Percentiles rank a stretch among this genome's conserved stretches.
Evolutionary conservation across 1,284 basidiomycete genomes (phyloP).

Genomic region (Cutaneotrichosporon sp.): DNA sequence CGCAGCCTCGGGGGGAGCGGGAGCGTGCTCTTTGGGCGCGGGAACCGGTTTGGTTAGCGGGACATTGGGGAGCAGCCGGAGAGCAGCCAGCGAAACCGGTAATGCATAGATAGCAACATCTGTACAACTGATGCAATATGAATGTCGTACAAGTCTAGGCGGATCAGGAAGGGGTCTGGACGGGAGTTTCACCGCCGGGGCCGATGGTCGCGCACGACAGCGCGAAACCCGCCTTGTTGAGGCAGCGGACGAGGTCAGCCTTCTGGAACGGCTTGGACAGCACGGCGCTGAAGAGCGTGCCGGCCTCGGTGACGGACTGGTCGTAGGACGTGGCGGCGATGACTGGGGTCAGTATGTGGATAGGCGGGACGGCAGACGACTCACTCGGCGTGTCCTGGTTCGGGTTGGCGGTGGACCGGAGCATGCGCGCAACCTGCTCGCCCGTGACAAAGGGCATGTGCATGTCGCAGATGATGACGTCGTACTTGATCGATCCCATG

Average conservation of each 20-base stretch:
- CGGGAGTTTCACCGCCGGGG: not conserved
- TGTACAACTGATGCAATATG: no score
- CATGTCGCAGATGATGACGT: conserved; percentile 57
- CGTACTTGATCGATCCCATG: conserved; percentile 83
- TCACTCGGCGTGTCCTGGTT: conserved; percentile 54
- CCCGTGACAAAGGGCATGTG: conserved; percentile 52
- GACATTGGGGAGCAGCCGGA: no score
- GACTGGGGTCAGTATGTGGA: conserved; percentile 31
- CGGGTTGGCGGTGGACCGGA: conserved; percentile 53
- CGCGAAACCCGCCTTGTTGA: conserved; percentile 79
- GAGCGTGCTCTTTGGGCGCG: no score
- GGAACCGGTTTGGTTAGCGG: no score
- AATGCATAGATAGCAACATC: no score
- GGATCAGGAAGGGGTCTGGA: no score
- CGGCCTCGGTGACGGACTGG: conserved; percentile 71
- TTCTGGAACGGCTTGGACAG: conserved; percentile 86
- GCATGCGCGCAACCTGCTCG: conserved; percentile 54
- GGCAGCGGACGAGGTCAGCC: conserved; percentile 70
- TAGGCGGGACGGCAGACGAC: conserved; percentile 26
- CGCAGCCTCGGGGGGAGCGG: no score
- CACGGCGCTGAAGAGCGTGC: conserved; percentile 79
- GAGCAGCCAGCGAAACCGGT: no score
- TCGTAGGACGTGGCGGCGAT: conserved; percentile 61
- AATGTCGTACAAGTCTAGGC: no score
- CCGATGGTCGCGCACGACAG: not conserved